Conservation (phyloP, 805 yeast genomes). For the Candida golubevii region DNA sequence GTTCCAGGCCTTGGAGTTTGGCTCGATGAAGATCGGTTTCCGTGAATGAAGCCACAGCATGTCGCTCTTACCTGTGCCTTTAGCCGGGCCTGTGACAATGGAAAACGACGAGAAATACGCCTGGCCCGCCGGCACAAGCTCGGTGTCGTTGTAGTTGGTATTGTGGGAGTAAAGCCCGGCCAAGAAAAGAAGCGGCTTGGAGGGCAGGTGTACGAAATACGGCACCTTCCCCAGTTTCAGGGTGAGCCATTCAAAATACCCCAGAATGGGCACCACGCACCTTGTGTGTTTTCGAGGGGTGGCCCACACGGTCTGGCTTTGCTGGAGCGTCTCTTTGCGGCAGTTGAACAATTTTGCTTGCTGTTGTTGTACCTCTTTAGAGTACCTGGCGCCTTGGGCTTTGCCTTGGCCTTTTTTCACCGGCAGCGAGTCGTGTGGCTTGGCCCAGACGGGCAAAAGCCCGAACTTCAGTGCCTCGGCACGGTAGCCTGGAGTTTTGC, state of each 20-base stretch:
- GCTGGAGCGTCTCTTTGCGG: conserved; percentile 54
- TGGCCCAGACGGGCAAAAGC: conserved; percentile 65
- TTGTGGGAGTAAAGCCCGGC: conserved; percentile 49
- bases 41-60: conserved; percentile 69
- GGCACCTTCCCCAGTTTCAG: conserved; percentile 49
- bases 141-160: conserved; percentile 21
- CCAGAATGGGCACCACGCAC: conserved; percentile 75
- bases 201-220: conserved; percentile 55
- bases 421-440: conserved; percentile 35
- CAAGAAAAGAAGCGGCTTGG: conserved; percentile 51
- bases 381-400: conserved; percentile 18
- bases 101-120: conserved; percentile 49
- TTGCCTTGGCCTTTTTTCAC: conserved; percentile 15
- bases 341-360: conserved; percentile 68
- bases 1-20: conserved; percentile 54
- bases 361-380: conserved; percentile 29
- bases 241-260: conserved; percentile 81
- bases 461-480: conserved; percentile 75
- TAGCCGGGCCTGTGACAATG: conserved; percentile 69
- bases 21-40: conserved; percentile 70
- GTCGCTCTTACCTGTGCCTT: conserved; percentile 37
- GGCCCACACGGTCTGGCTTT: conserved; percentile 55
- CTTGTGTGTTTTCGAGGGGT: conserved; percentile 44
- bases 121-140: conserved; percentile 12
- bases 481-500: conserved; percentile 11